Conservation (phyloP, 129 eudicot genomes). For the Centaurea solstitialis region DNA sequence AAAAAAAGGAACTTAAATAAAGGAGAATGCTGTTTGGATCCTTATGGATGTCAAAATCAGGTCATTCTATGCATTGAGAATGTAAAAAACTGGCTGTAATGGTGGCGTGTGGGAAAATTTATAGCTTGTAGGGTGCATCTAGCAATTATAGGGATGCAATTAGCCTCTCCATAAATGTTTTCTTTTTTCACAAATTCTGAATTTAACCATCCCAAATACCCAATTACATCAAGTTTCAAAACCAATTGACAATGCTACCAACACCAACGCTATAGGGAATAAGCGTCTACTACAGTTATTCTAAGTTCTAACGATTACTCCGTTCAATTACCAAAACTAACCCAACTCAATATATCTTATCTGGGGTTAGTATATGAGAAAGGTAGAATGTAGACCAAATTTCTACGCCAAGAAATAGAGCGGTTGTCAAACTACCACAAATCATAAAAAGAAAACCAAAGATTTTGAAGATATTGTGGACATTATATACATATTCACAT, state of each 20-base stretch:
- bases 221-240: background rate
- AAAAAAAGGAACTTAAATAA: background rate
- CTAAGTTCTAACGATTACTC: background rate
- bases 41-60: no score
- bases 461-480: background rate
- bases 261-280: background rate
- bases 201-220: background rate
- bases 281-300: no score
- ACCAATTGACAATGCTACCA: background rate
- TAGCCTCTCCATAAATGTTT: no score
- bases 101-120: no score
- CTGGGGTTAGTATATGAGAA: background rate
- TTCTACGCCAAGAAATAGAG: background rate
- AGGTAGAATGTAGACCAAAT: background rate
- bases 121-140: no score
- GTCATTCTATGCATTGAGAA: no score
- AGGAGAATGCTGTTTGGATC: no score
- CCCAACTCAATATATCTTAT: background rate
- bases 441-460: background rate
- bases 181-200: background rate
- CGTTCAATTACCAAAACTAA: background rate
- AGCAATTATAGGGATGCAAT: no score
- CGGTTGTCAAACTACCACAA: background rate
- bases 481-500: background rate
- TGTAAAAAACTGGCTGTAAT: no score